These are phyloP conservation scores for Aspergillus leporis DNA, from an alignment of 495 filamentous ascomycete genomes.

Conservation along the genomic window DNA sequence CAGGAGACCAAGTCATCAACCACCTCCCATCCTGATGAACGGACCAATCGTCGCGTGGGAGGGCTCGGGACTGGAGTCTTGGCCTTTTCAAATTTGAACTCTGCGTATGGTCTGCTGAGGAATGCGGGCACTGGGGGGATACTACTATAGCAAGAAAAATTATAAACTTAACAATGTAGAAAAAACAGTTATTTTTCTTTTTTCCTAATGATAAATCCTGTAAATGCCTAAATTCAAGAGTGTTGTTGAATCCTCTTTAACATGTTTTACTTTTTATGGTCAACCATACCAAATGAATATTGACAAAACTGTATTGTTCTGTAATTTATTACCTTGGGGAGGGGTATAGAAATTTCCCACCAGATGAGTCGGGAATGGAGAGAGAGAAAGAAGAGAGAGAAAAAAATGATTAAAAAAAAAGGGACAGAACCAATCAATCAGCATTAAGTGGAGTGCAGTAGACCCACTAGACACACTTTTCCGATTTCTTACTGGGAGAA, in stretches of 20 bases:
- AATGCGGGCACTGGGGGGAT: slow-evolving; percentile 10
- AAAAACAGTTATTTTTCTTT: no score
- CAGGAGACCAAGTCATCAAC: slow-evolving; percentile 17
- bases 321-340: background rate
- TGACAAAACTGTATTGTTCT: background rate
- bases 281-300: no score
- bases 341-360: background rate
- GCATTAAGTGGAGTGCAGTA: slow-evolving; percentile 14
- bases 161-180: no score
- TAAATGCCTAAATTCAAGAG: no score
- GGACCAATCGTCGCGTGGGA: slow-evolving; percentile 2
- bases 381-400: background rate
- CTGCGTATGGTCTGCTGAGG: slow-evolving; percentile 7
- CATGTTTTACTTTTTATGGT: no score
- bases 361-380: background rate
- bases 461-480: slow-evolving; percentile 9
- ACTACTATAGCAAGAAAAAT: background rate
- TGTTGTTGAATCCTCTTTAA: no score
- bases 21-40: slow-evolving; percentile 4
- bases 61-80: slow-evolving; percentile 7
- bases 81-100: slow-evolving; percentile 7
- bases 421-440: slow-evolving; percentile 15
- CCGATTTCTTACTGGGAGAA: slow-evolving; percentile 6
- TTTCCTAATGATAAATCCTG: no score
- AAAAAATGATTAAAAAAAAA: slow-evolving; percentile 14